phyloP scores from a whole-genome alignment of 192 early-diverging fungal genomes.

The Chytriomyces sp. region DNA sequence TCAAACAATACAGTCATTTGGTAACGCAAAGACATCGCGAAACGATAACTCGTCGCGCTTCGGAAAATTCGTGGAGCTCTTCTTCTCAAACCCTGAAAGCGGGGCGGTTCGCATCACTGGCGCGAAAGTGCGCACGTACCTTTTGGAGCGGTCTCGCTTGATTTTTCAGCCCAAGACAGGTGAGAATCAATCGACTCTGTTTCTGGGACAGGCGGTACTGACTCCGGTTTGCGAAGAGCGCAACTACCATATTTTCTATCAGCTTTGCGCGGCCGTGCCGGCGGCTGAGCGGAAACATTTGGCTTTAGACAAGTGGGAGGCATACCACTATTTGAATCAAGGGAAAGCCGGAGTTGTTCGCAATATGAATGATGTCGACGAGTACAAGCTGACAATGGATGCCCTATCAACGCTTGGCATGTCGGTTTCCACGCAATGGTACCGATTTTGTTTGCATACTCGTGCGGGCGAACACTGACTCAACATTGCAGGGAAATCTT shows the following conservation, averaged over 20 bases:
- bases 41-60: constrained; percentile 97
- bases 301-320: constrained; percentile 59
- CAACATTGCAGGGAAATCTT: constrained; percentile 44
- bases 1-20: constrained; percentile 66
- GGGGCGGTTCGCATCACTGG: constrained; percentile 71
- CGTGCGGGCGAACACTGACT: background rate
- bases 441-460: constrained; percentile 20
- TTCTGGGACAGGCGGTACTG: constrained; percentile 77
- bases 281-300: constrained; percentile 60
- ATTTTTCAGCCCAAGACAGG: constrained; percentile 75
- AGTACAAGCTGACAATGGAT: constrained; percentile 77
- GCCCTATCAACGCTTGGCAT: constrained; percentile 80
- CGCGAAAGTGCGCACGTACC: constrained; percentile 83
- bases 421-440: constrained; percentile 69
- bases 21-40: constrained; percentile 94
- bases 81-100: constrained; percentile 36
- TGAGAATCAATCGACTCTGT: constrained; percentile 63
- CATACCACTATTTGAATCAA: constrained; percentile 83
- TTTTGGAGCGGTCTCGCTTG: constrained; percentile 87
- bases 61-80: constrained; percentile 85
- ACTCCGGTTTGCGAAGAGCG: constrained; percentile 60
- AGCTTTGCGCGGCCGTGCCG: constrained; percentile 47
- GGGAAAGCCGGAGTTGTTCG: constrained; percentile 66
- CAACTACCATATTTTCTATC: constrained; percentile 97
- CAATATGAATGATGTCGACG: constrained; percentile 80